Base-by-base conservation (phyloP, 2,329 filamentous ascomycete genomes). In the Colletotrichum trifolii region DNA sequence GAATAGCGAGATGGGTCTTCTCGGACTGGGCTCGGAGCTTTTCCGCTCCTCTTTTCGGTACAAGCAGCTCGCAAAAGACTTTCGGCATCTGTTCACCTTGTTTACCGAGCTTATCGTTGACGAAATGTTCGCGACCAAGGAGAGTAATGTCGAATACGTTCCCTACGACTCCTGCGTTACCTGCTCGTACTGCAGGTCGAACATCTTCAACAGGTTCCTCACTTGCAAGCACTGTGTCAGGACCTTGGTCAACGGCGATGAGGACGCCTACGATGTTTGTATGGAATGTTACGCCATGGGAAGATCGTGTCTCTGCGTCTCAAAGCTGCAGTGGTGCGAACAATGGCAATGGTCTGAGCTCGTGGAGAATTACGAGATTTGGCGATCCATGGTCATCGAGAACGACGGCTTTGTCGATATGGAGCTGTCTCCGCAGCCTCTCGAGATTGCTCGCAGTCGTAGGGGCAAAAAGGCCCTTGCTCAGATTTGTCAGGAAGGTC, bases 211-310 rank as follows among this genome's bases (percentile, higher is more conserved):
- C 76, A 87, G 94, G 3, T 99, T 99, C 73, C 79, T 99, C 33
- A 97, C 94, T 4, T 99, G 96, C 81, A 93, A 93, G 64, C 87
- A 89, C 57, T 99, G 96, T 75, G 86, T 93, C 49, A 85, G 90
- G 40, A 82, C 84, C 53, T 82, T 92, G 17, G 81, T 86, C 10
- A 85, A 86, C 64, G 91, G 89, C 38, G 87, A 85, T 13, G 90
- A 93, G 60, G 92, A 98, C 73, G 92, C 92, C 0, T 99, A 98
- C 74, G 96, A 99, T 75, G 85, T 99, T 25, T 99, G 96, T 73
- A 94, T 99, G 92, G 96, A 99, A 71, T 99, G 96, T 74, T 99
- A 97, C 73, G 91, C 89, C n/a, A 97, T 98, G 91, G 96, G 96
- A 25, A 88, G 96, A 55, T 97, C 94, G 49, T 99, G 96, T 74